Evolutionary conservation across 164 flowering plant genomes (phyloP).

Genomic region (Cinnamomum chago): DNA sequence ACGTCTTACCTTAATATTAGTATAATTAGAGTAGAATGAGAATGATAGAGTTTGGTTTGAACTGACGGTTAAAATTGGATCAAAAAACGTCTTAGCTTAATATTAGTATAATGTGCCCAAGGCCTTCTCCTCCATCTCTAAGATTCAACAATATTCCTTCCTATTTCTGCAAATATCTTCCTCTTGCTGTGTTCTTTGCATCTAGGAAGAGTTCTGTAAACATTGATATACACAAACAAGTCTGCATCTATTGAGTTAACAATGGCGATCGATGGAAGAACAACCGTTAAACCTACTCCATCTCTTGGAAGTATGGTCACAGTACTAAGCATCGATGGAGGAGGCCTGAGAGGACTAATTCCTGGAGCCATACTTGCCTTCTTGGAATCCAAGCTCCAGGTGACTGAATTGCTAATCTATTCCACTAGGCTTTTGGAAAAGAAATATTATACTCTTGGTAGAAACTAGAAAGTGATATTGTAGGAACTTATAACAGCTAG

Average conservation of each 20-base stretch:
- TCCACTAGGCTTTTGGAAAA: not conserved
- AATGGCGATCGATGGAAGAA: not conserved
- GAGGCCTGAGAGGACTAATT: constrained; percentile 22
- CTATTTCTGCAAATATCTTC: too few species aligned
- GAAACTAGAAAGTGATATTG: not conserved
- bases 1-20: too few species aligned
- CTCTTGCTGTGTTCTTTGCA: not conserved
- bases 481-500: too few species aligned
- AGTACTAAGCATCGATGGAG: constrained; percentile 20
- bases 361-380: constrained; percentile 16
- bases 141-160: not conserved
- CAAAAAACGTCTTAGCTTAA: too few species aligned
- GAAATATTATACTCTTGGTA: too few species aligned
- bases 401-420: not conserved
- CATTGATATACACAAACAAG: not conserved
- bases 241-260: not conserved
- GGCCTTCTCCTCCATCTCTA: not conserved
- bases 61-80: too few species aligned
- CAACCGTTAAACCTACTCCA: not conserved
- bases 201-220: not conserved
- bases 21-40: too few species aligned
- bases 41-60: too few species aligned
- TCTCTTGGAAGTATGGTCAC: constrained; percentile 4
- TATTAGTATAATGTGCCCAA: too few species aligned
- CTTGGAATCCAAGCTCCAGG: constrained; percentile 20